These are phyloP conservation scores for Collybiopsis luxurians DNA, from an alignment of 768 basidiomycete species.

Conservation along the genomic window DNA sequence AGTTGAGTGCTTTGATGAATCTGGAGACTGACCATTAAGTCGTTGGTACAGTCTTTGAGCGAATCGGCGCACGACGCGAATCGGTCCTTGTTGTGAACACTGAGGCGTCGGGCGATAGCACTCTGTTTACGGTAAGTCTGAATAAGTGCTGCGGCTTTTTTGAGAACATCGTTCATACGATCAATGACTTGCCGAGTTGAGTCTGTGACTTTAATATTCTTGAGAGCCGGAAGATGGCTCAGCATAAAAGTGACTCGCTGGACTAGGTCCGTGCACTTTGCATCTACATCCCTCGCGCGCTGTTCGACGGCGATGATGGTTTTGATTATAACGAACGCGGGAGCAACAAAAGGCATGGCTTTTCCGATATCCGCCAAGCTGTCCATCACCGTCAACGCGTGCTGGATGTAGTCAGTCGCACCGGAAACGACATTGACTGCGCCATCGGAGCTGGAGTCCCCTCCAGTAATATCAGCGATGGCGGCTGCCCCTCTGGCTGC, in stretches of 20 bases:
- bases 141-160: slow-evolving; percentile 35
- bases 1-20: slow-evolving; percentile 36
- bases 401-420: slow-evolving; percentile 13
- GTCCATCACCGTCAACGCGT: slow-evolving; percentile 29
- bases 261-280: slow-evolving; percentile 38
- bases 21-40: slow-evolving; percentile 39
- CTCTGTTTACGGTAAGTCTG: slow-evolving; percentile 37
- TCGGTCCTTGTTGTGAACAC: slow-evolving; percentile 33
- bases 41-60: slow-evolving; percentile 32
- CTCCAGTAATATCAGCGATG: too few relatives aligned
- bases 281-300: slow-evolving; percentile 34
- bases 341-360: slow-evolving; percentile 34
- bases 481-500: too few relatives aligned
- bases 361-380: slow-evolving; percentile 34
- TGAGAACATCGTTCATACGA: slow-evolving; percentile 35
- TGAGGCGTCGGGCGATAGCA: slow-evolving; percentile 31
- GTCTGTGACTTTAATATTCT: slow-evolving; percentile 28
- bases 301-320: slow-evolving; percentile 37
- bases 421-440: neutral
- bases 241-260: slow-evolving; percentile 42
- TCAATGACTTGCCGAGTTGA: slow-evolving; percentile 35
- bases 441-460: neutral
- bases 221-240: slow-evolving; percentile 32
- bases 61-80: slow-evolving; percentile 28
- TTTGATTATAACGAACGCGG: slow-evolving; percentile 37